Percentiles rank a stretch among this genome's conserved stretches.
These are phyloP conservation scores for Raphanus hybrid DNA, from an alignment of 441 rosid genomes.

Conservation along the genomic window DNA sequence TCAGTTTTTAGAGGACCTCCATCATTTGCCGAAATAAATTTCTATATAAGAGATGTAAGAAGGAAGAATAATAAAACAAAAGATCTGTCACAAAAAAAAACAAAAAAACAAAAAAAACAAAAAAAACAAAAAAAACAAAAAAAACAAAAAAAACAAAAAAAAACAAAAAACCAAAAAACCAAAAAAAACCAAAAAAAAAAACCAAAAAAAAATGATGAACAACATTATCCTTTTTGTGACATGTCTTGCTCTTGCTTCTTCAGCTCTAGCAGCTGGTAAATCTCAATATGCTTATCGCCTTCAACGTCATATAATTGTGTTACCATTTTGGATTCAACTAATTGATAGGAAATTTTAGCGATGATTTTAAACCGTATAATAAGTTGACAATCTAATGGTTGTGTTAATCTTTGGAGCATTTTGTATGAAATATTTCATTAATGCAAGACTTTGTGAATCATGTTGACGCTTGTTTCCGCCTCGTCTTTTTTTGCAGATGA, in stretches of 20 bases:
- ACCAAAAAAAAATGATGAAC: conserved; percentile 13
- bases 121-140: neutral
- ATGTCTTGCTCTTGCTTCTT: conserved; percentile 36
- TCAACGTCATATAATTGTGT: neutral
- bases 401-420: conserved; percentile 8
- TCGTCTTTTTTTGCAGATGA: conserved; percentile 10
- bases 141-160: neutral
- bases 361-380: neutral
- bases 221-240: conserved; percentile 23
- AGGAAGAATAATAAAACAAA: neutral
- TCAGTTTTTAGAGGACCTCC: neutral
- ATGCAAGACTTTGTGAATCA: neutral
- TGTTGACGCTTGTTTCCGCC: neutral
- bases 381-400: conserved; percentile 16
- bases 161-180: no score
- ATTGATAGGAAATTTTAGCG: neutral
- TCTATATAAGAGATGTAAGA: conserved; percentile 8
- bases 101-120: no score
- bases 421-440: neutral
- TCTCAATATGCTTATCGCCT: neutral
- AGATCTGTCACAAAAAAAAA: neutral
- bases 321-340: conserved; percentile 12
- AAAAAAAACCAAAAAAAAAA: no score
- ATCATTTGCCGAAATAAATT: neutral
- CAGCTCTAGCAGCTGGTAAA: conserved; percentile 41